Percentiles rank a stretch among this genome's conserved stretches.
These are phyloP conservation scores for Cordyceps tenuipes DNA, from an alignment of 2,329 filamentous ascomycete genomes.

Conservation along the genomic window DNA sequence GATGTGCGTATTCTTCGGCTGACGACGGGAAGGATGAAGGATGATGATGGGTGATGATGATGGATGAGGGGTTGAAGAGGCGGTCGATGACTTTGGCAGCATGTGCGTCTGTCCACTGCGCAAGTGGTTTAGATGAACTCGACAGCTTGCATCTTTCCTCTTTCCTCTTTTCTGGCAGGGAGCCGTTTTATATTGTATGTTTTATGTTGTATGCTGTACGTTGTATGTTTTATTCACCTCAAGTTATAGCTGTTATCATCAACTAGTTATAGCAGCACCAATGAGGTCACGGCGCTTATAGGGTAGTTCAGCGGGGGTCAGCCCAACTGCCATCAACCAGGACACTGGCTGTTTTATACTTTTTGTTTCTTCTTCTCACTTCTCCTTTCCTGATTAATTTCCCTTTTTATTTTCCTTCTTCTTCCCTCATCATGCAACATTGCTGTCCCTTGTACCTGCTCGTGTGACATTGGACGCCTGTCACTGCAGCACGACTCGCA, in stretches of 20 bases:
- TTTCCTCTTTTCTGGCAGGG: too few relatives aligned
- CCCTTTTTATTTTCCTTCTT: background rate
- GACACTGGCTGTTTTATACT: background rate
- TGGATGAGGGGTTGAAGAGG: background rate
- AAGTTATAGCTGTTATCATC: too few relatives aligned
- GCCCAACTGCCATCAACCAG: background rate
- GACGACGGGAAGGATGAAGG: too few relatives aligned
- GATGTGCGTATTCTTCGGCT: too few relatives aligned
- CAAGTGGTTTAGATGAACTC: too few relatives aligned
- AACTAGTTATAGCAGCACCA: conserved; percentile 8
- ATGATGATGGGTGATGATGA: too few relatives aligned
- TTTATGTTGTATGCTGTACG: too few relatives aligned
- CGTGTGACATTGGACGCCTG: background rate
- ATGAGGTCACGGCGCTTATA: conserved; percentile 5
- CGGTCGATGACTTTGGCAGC: background rate
- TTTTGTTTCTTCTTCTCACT: too few relatives aligned
- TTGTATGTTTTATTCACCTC: too few relatives aligned
- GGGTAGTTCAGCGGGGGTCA: background rate
- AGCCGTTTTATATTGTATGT: too few relatives aligned
- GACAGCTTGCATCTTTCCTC: too few relatives aligned
- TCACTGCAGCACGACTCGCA: background rate
- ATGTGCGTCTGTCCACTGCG: background rate
- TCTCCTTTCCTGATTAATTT: too few relatives aligned
- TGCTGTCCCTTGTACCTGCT: background rate
- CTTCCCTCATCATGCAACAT: background rate